Base-by-base conservation (phyloP, 2,329 filamentous ascomycete species). In the Aspergillus ibericus region DNA sequence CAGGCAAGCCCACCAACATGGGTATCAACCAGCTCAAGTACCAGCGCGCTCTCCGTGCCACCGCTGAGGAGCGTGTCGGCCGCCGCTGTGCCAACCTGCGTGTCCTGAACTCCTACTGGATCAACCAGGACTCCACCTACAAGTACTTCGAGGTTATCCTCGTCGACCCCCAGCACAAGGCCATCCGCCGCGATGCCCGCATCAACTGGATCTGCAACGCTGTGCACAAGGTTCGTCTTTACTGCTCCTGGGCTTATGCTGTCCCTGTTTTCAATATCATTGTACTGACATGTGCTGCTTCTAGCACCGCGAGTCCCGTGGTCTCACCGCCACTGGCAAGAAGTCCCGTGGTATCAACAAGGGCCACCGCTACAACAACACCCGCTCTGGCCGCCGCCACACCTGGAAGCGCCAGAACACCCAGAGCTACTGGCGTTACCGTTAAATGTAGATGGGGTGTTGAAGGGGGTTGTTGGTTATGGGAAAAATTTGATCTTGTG, bases 191-290 rank as follows among this genome's bases (percentile, higher is more conserved):
- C 78, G 95, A 99, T 82, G 85, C 95, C 77, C 93, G 95, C 83
- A 98, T 99, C 91, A 99, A 96, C 91, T 99, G 95, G 95, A 99
- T 99, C 87, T 92, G 93, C 84, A 96, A 96, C 85, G 90, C 95
- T 73, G 96, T 99, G 76, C 95, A 99, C 92, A 99, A 99, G 80
- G 81, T 83, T 70, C 59, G 72, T 69, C 60, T 47, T 40, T 15
- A 34, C 27, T 16, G 2, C 9, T 13, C 6, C 22, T 8, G 15
- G 25, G 13, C 20, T 10, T 35, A 16, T 9, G n/a, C 16, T 4
- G 3, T 5, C 25, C 10, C 9, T 35, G 5, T 0, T 3, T 15
- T 16, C 16, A 4, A 3, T 9, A 2, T 20, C 9, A 38, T 4
- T 3, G 51, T 59, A 55, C 69, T 74, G 59, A 75, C 53, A 22